Evolutionary conservation across 768 basidiomycete species (phyloP).

Genomic region (Kwoniella dendrophila): DNA sequence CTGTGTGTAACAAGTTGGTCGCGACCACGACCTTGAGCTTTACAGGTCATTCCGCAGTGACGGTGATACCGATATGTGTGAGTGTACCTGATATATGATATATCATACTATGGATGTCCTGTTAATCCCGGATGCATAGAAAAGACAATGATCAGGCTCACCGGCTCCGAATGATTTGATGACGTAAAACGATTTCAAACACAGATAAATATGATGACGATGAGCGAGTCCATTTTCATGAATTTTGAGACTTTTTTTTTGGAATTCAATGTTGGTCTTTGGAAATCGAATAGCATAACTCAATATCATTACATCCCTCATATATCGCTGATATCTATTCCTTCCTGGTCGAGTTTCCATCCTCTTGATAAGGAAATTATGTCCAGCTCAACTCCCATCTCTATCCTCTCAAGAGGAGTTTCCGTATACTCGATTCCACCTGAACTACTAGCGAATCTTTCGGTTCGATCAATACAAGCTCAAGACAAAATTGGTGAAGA

Average conservation of each 20-base stretch:
- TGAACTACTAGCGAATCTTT: constrained; percentile 70
- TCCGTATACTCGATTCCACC: constrained; percentile 69
- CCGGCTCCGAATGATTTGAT: background rate
- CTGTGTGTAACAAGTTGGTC: background rate
- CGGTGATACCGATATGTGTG: background rate
- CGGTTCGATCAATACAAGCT: constrained; percentile 66
- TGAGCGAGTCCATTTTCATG: constrained; percentile 7
- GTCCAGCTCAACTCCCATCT: constrained; percentile 8
- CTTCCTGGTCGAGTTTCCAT: background rate
- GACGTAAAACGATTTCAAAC: constrained; percentile 2
- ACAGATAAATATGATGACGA: too few relatives aligned
- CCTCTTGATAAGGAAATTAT: background rate
- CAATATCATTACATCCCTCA: background rate
- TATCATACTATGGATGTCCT: too few relatives aligned
- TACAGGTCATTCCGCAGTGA: too few relatives aligned
- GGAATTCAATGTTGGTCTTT: too few relatives aligned
- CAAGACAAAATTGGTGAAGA: constrained; percentile 19
- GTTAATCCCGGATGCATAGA: background rate
- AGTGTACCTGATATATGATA: too few relatives aligned
- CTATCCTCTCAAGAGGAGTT: constrained; percentile 34
- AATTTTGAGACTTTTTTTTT: too few relatives aligned
- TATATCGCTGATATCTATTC: background rate
- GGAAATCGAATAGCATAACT: too few relatives aligned
- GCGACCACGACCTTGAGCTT: background rate
- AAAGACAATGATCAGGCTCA: constrained; percentile 2